Percentiles rank a stretch among this genome's conserved stretches.
These are phyloP conservation scores for Erodium maritimum DNA, from an alignment of 345 rosid genomes.

Conservation along the genomic window DNA sequence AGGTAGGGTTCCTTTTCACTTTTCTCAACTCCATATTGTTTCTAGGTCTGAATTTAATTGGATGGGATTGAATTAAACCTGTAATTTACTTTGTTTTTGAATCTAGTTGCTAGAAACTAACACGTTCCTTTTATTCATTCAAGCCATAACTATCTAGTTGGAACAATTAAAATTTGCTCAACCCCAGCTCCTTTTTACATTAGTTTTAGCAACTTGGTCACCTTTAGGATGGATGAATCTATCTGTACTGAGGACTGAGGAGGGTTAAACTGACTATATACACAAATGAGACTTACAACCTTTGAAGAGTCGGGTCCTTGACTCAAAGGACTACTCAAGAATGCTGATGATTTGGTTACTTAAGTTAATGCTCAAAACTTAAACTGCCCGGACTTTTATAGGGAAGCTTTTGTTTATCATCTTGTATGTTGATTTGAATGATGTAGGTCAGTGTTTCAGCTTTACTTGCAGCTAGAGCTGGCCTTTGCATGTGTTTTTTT, in stretches of 20 bases:
- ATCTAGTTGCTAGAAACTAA: not conserved
- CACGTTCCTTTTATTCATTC: not conserved
- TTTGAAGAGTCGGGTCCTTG: too few species aligned
- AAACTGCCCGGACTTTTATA: too few species aligned
- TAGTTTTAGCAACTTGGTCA: too few species aligned
- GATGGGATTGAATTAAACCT: not conserved
- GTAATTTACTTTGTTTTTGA: not conserved
- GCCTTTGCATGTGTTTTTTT: not conserved
- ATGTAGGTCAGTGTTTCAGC: not conserved
- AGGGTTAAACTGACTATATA: too few species aligned
- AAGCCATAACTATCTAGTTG: not conserved
- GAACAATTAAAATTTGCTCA: too few species aligned
- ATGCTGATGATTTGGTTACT: too few species aligned
- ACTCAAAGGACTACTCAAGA: too few species aligned
- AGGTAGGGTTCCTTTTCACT: conserved; percentile 5
- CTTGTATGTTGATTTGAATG: not conserved
- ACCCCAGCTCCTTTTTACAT: too few species aligned
- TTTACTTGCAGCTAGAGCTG: not conserved
- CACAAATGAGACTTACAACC: too few species aligned
- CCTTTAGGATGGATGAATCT: too few species aligned
- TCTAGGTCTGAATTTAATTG: not conserved
- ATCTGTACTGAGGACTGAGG: too few species aligned
- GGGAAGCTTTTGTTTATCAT: not conserved
- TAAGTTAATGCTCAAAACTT: too few species aligned
- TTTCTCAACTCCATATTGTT: not conserved